phyloP scores from a whole-genome alignment of 129 eudicot species.

The Escallonia herrerae region DNA sequence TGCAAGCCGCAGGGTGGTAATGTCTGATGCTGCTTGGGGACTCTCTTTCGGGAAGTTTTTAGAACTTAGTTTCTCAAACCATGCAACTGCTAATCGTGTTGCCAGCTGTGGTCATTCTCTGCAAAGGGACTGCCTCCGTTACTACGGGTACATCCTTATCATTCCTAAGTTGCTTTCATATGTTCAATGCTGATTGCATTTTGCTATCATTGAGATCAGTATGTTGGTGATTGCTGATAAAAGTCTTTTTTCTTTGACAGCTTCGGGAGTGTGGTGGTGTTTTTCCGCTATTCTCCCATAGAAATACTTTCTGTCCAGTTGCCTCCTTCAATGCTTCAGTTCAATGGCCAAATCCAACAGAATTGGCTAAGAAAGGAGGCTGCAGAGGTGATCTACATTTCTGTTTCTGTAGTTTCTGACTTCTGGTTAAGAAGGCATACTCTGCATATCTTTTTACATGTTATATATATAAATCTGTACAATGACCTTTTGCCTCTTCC shows the following conservation, averaged over 20 bases:
- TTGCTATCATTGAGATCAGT: not conserved
- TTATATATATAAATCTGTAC: not conserved
- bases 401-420: not conserved
- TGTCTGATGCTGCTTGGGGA: constrained; percentile 99
- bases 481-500: constrained; percentile 6
- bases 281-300: constrained; percentile 91
- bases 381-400: constrained; percentile 50
- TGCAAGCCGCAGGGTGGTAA: constrained; percentile 69
- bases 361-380: constrained; percentile 72
- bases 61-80: constrained; percentile 93
- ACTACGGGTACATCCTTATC: constrained; percentile 52
- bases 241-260: constrained; percentile 25
- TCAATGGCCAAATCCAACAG: constrained; percentile 41
- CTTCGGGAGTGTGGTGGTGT: constrained; percentile 78
- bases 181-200: not conserved
- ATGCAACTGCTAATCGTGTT: constrained; percentile 88
- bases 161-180: not conserved
- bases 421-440: too few relatives aligned
- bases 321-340: constrained; percentile 74
- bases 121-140: constrained; percentile 94
- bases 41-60: constrained; percentile 95
- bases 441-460: too few relatives aligned
- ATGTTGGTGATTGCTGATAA: not conserved
- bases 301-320: constrained; percentile 74
- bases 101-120: constrained; percentile 95